Evolutionary conservation across 176 grass and related monocot species (phyloP).

Genomic region (Rhynchospora tenuis): DNA sequence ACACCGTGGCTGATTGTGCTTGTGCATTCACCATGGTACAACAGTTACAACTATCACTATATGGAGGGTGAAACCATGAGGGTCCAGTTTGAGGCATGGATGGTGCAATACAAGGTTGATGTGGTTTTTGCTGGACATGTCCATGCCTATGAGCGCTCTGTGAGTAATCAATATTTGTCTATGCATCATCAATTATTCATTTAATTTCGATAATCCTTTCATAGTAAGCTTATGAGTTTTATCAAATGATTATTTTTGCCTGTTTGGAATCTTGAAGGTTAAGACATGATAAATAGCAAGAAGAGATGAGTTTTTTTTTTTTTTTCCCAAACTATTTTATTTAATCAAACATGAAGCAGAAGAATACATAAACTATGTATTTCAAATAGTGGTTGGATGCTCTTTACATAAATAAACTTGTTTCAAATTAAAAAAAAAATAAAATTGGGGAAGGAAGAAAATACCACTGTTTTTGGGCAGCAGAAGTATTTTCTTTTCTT

Average conservation of each 20-base stretch:
- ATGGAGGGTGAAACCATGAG: conserved; percentile 80
- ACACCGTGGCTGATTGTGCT: conserved; percentile 63
- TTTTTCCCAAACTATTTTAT: no score
- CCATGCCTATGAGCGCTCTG: conserved; percentile 55
- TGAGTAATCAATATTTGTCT: background rate
- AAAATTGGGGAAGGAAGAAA: no score
- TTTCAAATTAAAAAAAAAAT: no score
- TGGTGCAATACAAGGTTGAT: conserved; percentile 58
- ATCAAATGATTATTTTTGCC: background rate
- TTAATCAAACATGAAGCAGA: no score
- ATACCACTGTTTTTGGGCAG: no score
- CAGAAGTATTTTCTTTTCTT: no score
- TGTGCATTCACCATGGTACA: conserved; percentile 72
- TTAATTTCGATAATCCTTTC: background rate
- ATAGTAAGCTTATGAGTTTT: background rate
- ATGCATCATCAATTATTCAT: background rate
- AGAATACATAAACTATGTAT: no score
- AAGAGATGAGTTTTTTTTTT: no score
- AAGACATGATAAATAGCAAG: no score
- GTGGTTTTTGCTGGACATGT: conserved; percentile 66
- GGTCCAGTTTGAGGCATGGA: conserved; percentile 56
- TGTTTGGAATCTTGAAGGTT: no score
- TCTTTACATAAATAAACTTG: no score
- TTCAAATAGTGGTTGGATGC: no score
- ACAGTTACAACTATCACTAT: conserved; percentile 56